These are phyloP conservation scores for Vishniacozyma victoriae DNA, from an alignment of 768 basidiomycete genomes.

Conservation along the genomic window DNA sequence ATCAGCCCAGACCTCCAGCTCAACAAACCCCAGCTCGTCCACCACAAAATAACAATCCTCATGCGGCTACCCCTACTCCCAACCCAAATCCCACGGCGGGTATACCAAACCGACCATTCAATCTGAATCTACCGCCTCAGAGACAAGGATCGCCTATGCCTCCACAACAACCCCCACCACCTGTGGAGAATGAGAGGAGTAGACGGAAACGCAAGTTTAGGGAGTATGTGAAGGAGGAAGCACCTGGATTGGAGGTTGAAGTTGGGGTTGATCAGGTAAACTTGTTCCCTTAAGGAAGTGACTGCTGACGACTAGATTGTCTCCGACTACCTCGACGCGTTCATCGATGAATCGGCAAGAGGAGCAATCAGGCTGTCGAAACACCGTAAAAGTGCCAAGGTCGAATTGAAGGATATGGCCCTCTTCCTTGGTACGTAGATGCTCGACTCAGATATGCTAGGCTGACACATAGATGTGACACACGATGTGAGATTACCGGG, in stretches of 20 bases:
- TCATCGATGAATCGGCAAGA: constrained; percentile 21
- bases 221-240: constrained; percentile 26
- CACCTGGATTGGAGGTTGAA: constrained; percentile 31
- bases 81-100: neutral
- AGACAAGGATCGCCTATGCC: constrained; percentile 6
- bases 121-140: too few relatives aligned
- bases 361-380: constrained; percentile 23
- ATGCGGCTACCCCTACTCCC: neutral
- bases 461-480: neutral
- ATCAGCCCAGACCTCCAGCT: neutral
- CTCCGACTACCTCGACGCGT: constrained; percentile 21
- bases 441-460: neutral
- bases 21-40: neutral
- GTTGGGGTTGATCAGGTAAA: constrained; percentile 28
- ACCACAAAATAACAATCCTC: neutral
- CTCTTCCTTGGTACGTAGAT: constrained; percentile 26
- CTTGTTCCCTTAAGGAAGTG: neutral
- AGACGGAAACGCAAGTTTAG: constrained; percentile 31
- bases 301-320: constrained; percentile 14
- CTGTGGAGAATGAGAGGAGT: constrained; percentile 17
- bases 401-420: constrained; percentile 35
- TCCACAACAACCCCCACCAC: constrained; percentile 8
- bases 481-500: constrained; percentile 5
- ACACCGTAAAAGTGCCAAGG: constrained; percentile 28
- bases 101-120: too few relatives aligned